Conservation (phyloP, 169 alveolate genomes). For the Eimeria tenella region DNA sequence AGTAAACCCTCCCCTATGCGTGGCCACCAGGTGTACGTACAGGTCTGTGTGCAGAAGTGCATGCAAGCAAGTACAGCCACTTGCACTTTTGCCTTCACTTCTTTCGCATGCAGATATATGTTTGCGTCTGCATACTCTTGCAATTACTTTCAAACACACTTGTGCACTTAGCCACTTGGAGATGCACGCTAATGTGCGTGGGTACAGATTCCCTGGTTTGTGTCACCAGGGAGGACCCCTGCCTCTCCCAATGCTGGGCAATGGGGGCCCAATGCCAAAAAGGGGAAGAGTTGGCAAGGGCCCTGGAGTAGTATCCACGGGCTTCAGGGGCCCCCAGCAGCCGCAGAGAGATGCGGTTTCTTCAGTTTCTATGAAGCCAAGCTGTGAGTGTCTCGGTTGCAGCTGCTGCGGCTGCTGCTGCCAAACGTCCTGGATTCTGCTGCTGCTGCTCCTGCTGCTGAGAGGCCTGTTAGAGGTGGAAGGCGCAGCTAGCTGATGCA, state of each 20-base stretch:
- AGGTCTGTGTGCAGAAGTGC: too few species aligned
- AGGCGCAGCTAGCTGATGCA: slow-evolving; percentile 16
- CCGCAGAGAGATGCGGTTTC: neutral
- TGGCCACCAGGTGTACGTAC: too few species aligned
- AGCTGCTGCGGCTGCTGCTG: slow-evolving; percentile 2
- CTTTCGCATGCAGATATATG: too few species aligned
- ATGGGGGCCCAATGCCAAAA: slow-evolving; percentile 13
- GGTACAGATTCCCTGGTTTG: too few species aligned
- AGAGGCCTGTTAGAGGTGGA: neutral
- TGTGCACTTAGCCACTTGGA: too few species aligned
- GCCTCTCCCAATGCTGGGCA: neutral
- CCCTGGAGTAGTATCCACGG: neutral
- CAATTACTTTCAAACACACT: too few species aligned
- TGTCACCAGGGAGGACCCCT: neutral
- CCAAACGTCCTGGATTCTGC: neutral
- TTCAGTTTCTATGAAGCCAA: neutral
- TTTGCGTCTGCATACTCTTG: too few species aligned
- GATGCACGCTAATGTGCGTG: too few species aligned
- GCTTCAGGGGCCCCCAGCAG: slow-evolving; percentile 7
- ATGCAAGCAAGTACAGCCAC: too few species aligned
- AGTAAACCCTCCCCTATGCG: too few species aligned
- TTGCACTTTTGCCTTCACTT: too few species aligned
- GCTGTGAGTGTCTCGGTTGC: neutral
- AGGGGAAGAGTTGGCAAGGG: neutral
- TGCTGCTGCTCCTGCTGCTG: slow-evolving; percentile 38